phyloP scores from a whole-genome alignment of 192 early-diverging fungal species.

The Podila verticillata region DNA sequence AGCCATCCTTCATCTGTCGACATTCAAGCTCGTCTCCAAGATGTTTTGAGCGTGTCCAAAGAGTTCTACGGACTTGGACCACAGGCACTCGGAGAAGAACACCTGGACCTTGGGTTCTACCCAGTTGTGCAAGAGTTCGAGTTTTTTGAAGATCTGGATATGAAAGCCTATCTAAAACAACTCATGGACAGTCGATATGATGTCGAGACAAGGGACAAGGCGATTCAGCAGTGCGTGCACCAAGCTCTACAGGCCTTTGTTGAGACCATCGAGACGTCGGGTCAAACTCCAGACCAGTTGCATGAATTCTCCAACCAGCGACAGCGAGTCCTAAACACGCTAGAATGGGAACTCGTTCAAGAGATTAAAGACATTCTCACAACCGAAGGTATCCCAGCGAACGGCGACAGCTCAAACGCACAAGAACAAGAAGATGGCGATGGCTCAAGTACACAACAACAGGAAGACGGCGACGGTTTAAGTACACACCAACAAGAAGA shows the following conservation, averaged over 20 bases:
- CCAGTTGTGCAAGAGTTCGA: not conserved
- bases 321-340: conserved; percentile 10
- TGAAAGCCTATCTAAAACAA: not conserved
- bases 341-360: conserved; percentile 25
- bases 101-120: not conserved
- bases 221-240: conserved; percentile 9
- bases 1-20: too few species aligned
- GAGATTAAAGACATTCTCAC: conserved; percentile 19
- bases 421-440: too few species aligned
- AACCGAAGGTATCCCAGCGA: too few species aligned
- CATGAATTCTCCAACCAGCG: not conserved
- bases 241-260: not conserved
- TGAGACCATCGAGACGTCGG: not conserved
- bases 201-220: not conserved
- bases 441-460: too few species aligned
- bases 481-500: too few species aligned
- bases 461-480: too few species aligned
- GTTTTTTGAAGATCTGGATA: not conserved
- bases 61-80: not conserved
- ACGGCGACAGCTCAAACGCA: too few species aligned
- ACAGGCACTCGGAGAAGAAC: not conserved
- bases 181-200: not conserved
- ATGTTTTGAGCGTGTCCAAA: too few species aligned
- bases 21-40: too few species aligned
- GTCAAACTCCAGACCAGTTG: not conserved